These are phyloP conservation scores for Candida montana DNA, from an alignment of 805 yeast genomes.

Conservation along the genomic window DNA sequence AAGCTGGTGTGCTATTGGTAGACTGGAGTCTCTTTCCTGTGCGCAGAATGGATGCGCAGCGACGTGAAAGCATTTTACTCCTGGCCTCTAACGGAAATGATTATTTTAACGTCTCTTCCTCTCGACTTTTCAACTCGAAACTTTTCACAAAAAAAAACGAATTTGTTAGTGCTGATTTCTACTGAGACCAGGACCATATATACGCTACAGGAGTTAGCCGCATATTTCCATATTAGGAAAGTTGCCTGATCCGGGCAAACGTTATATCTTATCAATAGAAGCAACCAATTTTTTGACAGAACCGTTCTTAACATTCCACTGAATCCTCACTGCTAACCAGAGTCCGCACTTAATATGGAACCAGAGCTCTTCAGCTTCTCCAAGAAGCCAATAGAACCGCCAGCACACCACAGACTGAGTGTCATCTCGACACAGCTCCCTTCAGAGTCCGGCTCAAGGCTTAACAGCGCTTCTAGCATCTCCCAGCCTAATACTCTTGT, in stretches of 20 bases:
- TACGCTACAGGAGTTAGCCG: too few relatives aligned
- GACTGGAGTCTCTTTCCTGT: constrained; percentile 4
- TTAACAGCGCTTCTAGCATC: background rate
- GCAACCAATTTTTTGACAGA: constrained; percentile 1
- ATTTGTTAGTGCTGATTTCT: constrained; percentile 17
- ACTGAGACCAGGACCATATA: constrained; percentile 5
- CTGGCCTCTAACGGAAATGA: too few relatives aligned
- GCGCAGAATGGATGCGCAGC: background rate
- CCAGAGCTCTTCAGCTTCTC: constrained; percentile 22
- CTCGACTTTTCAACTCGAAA: too few relatives aligned
- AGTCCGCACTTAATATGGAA: constrained; percentile 4
- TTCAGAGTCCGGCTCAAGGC: constrained; percentile 9
- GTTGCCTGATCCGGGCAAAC: constrained; percentile 7
- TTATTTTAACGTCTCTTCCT: too few relatives aligned
- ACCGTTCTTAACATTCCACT: background rate
- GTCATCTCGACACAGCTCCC: constrained; percentile 21
- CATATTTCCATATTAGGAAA: background rate
- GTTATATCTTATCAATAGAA: constrained; percentile 1
- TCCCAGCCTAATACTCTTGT: constrained; percentile 1
- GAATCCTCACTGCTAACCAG: background rate
- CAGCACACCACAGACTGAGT: constrained; percentile 10
- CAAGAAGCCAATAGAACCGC: constrained; percentile 20
- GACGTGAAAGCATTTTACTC: constrained; percentile 2
- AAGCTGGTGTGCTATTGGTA: constrained; percentile 3
- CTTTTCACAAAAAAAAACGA: background rate